Evolutionary conservation across 1,139 yeast species (phyloP).

Genomic region (Komagataea norvegica): DNA sequence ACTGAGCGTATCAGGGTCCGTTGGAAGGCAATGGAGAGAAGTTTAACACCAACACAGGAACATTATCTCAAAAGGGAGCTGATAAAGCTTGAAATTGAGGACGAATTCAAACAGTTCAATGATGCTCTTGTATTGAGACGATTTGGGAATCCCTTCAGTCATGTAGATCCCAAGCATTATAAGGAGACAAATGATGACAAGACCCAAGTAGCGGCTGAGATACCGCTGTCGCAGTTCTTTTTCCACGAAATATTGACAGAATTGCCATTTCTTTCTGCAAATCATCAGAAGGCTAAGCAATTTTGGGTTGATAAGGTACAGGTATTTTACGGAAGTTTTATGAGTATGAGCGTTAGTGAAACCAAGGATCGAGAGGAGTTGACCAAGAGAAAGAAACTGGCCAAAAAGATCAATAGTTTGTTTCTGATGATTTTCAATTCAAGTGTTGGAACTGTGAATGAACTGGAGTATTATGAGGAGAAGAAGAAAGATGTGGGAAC

Average conservation of each 20-base stretch:
- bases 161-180: slow-evolving; percentile 29
- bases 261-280: slow-evolving; percentile 67
- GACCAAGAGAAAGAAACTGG: slow-evolving; percentile 67
- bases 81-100: slow-evolving; percentile 52
- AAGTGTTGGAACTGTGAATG: slow-evolving; percentile 61
- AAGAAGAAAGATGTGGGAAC: slow-evolving; percentile 28
- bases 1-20: too few relatives aligned
- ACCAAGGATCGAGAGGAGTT: slow-evolving; percentile 67
- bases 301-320: slow-evolving; percentile 83
- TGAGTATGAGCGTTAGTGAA: slow-evolving; percentile 61
- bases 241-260: slow-evolving; percentile 56
- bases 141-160: slow-evolving; percentile 70
- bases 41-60: slow-evolving; percentile 56
- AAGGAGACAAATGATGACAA: not conserved
- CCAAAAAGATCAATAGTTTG: slow-evolving; percentile 54
- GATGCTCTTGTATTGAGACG: slow-evolving; percentile 55
- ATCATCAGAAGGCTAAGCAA: slow-evolving; percentile 40
- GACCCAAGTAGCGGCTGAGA: slow-evolving; percentile 19
- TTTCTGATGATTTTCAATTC: slow-evolving; percentile 69
- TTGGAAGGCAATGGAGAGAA: too few relatives aligned
- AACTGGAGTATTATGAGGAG: slow-evolving; percentile 43
- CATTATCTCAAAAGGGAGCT: slow-evolving; percentile 83
- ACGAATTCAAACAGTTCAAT: slow-evolving; percentile 57
- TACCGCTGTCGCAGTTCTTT: slow-evolving; percentile 67
- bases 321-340: slow-evolving; percentile 73